Evolutionary conservation across 2,329 filamentous ascomycete species (phyloP), one percentile per base, ranked within the genome.

Genomic region (Chrysoporthe puriensis): DNA sequence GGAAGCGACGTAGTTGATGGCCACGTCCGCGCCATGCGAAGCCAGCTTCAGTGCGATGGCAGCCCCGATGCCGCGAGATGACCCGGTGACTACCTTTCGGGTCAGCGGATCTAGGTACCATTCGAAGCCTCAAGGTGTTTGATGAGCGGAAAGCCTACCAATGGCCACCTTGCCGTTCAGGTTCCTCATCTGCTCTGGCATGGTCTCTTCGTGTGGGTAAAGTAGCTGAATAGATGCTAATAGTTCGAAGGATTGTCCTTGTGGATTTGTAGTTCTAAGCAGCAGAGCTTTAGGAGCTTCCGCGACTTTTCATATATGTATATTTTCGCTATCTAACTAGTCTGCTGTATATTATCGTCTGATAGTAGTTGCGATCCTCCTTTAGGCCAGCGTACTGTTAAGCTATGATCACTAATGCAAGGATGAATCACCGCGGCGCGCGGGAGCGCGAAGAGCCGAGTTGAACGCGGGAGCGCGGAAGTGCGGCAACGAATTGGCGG

Each of bases 1-100:
- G 26, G 65, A 63, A 13, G 40, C 14, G 34, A 63, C 42, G 43
- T 67, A 67, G 36, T 67, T 67, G 52, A 67, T 14, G 18, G 63
- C 60, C 18, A 67, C 18, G 44, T 63, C 50, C 0, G 65, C 65
- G 13, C 65, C 65, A n/a, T 48, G 62, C 6, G 48, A 21, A 2
- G 60, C 65, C 13, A 67, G 65, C 43, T 59, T 57, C 4, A 67
- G 34, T 8, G 52, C 65, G 60, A 63, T 67, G 52, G 65, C 65
- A 34, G 65, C 60, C 1, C 65, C 65, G 32, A 67, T 67, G 42
- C 65, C 65, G 44, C 65, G 65, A 43, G 46, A 52, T 4, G 65
- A 67, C 13, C 65, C 65, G 34, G 65, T 67, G 8, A 67, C 65
- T 66, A 16, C 21, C 4, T 52, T 18, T 26, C 11, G 44, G 2